phyloP scores from a whole-genome alignment of 176 grass and related monocot genomes.

The Ampelocalamus luodianensis region DNA sequence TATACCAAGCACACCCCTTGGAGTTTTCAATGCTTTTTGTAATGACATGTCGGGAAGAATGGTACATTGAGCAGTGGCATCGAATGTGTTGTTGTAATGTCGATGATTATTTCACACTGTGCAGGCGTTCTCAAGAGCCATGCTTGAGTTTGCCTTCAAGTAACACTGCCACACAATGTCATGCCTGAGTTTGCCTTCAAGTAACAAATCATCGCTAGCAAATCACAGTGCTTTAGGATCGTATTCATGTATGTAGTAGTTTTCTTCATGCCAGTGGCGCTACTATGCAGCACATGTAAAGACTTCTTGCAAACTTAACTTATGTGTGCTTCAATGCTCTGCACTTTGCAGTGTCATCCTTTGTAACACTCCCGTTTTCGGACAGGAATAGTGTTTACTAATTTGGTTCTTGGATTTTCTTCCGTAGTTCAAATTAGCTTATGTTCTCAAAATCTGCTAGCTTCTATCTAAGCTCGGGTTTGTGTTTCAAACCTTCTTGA shows the following conservation, averaged over 20 bases:
- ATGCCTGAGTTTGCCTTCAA: background rate
- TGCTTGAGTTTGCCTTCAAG: too few relatives aligned
- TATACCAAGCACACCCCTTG: too few relatives aligned
- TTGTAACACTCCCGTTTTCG: too few relatives aligned
- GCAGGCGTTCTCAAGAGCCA: slow-evolving; percentile 55
- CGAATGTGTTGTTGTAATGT: background rate
- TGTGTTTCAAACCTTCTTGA: too few relatives aligned
- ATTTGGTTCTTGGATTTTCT: too few relatives aligned
- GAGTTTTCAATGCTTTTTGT: too few relatives aligned
- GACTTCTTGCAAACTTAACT: background rate
- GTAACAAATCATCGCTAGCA: background rate
- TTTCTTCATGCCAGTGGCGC: background rate
- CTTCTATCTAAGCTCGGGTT: too few relatives aligned
- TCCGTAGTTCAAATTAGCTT: too few relatives aligned
- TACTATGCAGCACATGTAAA: background rate
- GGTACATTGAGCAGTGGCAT: background rate
- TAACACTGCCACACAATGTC: background rate
- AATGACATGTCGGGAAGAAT: background rate
- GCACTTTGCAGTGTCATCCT: slow-evolving; percentile 62
- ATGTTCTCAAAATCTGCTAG: too few relatives aligned
- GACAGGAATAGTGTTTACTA: too few relatives aligned
- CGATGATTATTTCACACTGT: background rate
- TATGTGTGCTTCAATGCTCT: background rate
- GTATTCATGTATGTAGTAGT: background rate
- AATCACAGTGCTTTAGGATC: background rate